Evolutionary conservation across 179 eudicot genomes (phyloP).

Genomic region (Silene noctiflora): DNA sequence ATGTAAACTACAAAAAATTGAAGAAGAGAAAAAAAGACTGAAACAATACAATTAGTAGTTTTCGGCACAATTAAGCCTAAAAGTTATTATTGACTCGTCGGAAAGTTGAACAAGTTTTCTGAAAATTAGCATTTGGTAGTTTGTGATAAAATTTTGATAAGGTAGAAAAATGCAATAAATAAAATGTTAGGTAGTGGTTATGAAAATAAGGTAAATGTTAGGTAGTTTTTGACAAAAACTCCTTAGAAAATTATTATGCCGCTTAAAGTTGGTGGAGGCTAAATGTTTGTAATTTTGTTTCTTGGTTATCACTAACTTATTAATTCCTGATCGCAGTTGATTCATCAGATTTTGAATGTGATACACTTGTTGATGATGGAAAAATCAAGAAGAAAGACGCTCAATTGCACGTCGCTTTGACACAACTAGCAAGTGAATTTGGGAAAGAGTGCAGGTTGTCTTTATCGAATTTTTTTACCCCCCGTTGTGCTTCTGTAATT

Average conservation of each 20-base stretch:
- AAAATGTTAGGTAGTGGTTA: neutral
- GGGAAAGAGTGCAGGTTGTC: constrained; percentile 82
- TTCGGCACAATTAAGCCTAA: no score
- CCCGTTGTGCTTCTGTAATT: constrained; percentile 78
- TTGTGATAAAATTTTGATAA: no score
- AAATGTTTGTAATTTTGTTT: neutral
- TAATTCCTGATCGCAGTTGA: constrained; percentile 42
- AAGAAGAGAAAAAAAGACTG: no score
- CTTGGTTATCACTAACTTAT: neutral
- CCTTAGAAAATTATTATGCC: neutral
- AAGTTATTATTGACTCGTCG: no score
- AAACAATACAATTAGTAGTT: no score
- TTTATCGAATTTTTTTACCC: constrained; percentile 69
- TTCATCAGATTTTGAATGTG: constrained; percentile 53
- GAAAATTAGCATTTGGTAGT: no score
- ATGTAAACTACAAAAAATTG: no score
- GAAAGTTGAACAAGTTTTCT: no score
- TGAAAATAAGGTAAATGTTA: neutral
- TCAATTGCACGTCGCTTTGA: constrained; percentile 67
- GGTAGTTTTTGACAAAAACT: no score
- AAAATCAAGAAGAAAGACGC: constrained; percentile 54
- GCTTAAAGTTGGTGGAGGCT: neutral
- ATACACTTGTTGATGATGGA: constrained; percentile 52
- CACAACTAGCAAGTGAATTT: constrained; percentile 68
- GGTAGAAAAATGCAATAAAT: no score